phyloP scores from a whole-genome alignment of 805 yeast species.

The Henningerozyma blattae region DNA sequence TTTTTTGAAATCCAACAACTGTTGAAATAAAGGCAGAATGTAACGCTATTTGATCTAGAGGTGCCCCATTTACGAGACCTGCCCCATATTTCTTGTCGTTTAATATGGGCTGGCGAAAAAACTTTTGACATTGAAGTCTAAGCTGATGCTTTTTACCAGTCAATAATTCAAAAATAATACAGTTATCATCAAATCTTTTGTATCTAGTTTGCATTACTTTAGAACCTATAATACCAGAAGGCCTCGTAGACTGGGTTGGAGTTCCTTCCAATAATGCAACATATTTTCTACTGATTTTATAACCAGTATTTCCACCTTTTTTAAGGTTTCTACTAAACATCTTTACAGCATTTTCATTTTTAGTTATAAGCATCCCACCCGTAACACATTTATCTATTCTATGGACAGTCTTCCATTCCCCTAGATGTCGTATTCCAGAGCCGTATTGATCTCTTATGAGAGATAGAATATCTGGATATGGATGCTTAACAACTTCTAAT shows the following conservation, averaged over 20 bases:
- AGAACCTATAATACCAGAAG: constrained; percentile 5
- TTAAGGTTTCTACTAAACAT: constrained; percentile 23
- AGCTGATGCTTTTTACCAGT: constrained; percentile 34
- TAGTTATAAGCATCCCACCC: constrained; percentile 30
- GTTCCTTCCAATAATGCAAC: constrained; percentile 17
- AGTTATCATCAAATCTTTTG: constrained; percentile 9
- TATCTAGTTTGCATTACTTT: constrained; percentile 11
- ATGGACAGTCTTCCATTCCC: constrained; percentile 23
- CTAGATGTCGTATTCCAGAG: no score
- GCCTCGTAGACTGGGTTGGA: background rate
- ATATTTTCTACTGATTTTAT: constrained; percentile 25
- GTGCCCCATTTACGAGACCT: background rate
- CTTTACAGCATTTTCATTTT: constrained; percentile 22
- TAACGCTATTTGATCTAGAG: constrained; percentile 23
- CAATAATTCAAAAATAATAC: constrained; percentile 22
- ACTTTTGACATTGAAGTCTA: constrained; percentile 20
- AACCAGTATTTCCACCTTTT: constrained; percentile 28
- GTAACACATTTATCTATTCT: constrained; percentile 30
- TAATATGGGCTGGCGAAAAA: constrained; percentile 17
- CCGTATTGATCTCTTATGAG: no score
- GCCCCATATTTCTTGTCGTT: constrained; percentile 23
- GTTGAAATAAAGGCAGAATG: constrained; percentile 28
- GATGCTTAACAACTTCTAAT: no score
- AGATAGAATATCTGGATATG: no score
- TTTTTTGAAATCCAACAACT: constrained; percentile 20